Conservation (phyloP, 2,329 filamentous ascomycete genomes). For the Coccinonectria pachysandricola region DNA sequence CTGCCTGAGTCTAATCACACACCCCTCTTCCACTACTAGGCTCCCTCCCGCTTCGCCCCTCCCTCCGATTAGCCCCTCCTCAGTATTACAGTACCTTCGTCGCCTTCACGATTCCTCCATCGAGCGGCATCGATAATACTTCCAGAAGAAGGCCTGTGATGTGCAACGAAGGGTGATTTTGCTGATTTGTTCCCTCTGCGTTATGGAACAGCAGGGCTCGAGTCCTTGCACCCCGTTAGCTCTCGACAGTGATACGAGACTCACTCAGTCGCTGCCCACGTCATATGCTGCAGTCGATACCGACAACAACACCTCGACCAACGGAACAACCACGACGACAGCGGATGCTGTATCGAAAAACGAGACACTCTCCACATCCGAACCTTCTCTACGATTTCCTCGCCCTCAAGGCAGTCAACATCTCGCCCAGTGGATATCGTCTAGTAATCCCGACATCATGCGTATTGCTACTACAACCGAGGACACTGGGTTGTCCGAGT, state of each 20-base stretch:
- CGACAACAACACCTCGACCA: constrained; percentile 6
- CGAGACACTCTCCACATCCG: constrained; percentile 27
- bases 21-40: too few relatives aligned
- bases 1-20: too few relatives aligned
- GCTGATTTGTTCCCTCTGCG: constrained; percentile 28
- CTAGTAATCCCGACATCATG: constrained; percentile 48
- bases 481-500: constrained; percentile 43
- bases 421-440: constrained; percentile 50
- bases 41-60: too few relatives aligned
- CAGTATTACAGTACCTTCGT: too few relatives aligned
- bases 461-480: constrained; percentile 33
- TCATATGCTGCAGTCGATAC: constrained; percentile 11
- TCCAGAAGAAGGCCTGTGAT: constrained; percentile 17
- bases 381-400: constrained; percentile 46
- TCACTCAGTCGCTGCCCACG: constrained; percentile 12
- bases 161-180: constrained; percentile 16
- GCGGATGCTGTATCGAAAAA: constrained; percentile 4
- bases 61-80: too few relatives aligned
- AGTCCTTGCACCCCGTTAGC: constrained; percentile 18
- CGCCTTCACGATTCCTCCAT: constrained; percentile 11
- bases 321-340: constrained; percentile 10
- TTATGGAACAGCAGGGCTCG: constrained; percentile 41
- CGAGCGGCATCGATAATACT: constrained; percentile 12
- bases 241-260: constrained; percentile 20
- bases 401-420: constrained; percentile 43